Percentiles rank a stretch among this genome's conserved stretches.
Evolutionary conservation across 768 basidiomycete species (phyloP).

Genomic region (Termitomyces sp.): DNA sequence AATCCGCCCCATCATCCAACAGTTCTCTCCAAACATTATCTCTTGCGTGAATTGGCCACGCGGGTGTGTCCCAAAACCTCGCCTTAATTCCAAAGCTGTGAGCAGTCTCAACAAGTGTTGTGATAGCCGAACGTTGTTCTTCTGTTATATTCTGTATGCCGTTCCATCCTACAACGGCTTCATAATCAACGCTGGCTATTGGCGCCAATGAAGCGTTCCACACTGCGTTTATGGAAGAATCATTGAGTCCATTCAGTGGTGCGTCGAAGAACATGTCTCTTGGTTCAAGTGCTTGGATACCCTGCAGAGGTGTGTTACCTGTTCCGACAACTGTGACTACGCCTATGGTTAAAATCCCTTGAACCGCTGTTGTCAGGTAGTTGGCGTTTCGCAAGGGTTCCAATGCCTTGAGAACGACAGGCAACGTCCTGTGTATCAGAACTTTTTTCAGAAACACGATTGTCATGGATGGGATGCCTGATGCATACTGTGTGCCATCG

Average conservation of each 20-base stretch:
- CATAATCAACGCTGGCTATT: constrained; percentile 46
- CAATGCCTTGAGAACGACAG: constrained; percentile 36
- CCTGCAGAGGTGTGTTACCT: constrained; percentile 44
- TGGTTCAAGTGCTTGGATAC: constrained; percentile 35
- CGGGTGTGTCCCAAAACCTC: constrained; percentile 50
- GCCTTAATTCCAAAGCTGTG: constrained; percentile 38
- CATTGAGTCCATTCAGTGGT: constrained; percentile 33
- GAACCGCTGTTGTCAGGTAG: constrained; percentile 40
- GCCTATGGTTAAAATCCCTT: constrained; percentile 29
- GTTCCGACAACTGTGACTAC: constrained; percentile 43
- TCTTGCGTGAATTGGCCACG: constrained; percentile 38
- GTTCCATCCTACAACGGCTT: constrained; percentile 37
- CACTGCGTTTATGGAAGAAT: constrained; percentile 25
- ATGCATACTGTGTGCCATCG: constrained; percentile 36
- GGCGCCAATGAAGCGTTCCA: constrained; percentile 39
- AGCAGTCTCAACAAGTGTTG: constrained; percentile 34
- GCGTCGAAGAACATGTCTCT: constrained; percentile 50
- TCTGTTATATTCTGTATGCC: constrained; percentile 38
- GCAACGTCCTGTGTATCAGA: constrained; percentile 27
- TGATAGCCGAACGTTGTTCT: constrained; percentile 31
- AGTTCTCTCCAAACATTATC: constrained; percentile 39
- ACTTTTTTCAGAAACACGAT: not conserved
- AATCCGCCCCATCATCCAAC: constrained; percentile 37
- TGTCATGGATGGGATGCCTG: not conserved
- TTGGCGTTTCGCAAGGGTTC: constrained; percentile 37